phyloP scores from a whole-genome alignment of 2,329 filamentous ascomycete genomes.

The Botrytis galanthina region DNA sequence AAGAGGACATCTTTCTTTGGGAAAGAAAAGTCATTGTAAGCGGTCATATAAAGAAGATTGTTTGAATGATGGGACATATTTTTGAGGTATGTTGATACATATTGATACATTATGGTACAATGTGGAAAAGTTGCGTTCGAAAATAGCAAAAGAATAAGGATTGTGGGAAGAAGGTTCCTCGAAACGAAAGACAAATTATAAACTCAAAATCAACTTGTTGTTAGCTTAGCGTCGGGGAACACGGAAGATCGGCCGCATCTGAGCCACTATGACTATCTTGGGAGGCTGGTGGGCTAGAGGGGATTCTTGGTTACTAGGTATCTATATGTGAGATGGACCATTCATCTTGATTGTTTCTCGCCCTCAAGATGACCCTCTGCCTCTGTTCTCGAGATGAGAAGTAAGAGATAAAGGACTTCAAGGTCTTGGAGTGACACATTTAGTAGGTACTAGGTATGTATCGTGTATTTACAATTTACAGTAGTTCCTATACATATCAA shows the following conservation, averaged over 20 bases:
- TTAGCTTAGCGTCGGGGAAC: not conserved
- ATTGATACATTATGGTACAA: not conserved
- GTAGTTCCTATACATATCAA: not conserved
- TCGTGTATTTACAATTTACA: not conserved
- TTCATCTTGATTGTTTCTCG: not conserved
- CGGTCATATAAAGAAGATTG: not conserved
- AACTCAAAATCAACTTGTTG: not conserved
- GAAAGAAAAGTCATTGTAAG: conserved; percentile 1
- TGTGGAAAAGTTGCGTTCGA: not conserved
- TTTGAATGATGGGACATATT: not conserved
- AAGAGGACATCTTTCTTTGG: not conserved
- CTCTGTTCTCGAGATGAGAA: not conserved
- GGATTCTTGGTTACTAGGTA: too few relatives aligned
- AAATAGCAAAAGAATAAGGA: too few relatives aligned
- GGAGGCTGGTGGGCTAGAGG: not conserved
- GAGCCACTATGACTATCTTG: not conserved
- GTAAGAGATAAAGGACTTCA: not conserved
- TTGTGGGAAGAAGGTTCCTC: not conserved
- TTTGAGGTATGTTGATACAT: not conserved
- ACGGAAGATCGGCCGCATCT: not conserved
- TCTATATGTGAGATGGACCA: not conserved
- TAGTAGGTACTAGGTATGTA: not conserved
- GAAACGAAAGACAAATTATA: not conserved
- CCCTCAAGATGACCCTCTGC: not conserved
- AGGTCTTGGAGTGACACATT: not conserved